Evolutionary conservation across 2,329 filamentous ascomycete genomes (phyloP), one percentile per base, ranked within the genome.

Genomic region (Paracorniculantispora psalliotae): DNA sequence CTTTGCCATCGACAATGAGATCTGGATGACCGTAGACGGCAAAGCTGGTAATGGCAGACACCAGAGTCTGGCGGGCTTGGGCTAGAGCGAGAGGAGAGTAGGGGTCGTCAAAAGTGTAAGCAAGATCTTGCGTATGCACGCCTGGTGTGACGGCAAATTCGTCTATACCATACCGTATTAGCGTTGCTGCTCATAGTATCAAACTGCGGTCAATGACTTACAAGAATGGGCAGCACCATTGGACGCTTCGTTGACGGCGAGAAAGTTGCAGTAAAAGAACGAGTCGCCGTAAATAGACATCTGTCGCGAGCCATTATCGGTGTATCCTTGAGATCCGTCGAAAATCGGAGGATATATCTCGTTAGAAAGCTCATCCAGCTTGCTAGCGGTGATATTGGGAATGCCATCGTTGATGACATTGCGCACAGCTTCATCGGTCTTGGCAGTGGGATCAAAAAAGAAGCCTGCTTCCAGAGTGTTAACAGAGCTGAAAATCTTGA

Each of bases 61-160:
- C 46, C 23, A 48, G 46, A n/a, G 17, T 48, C 46, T 48, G 15
- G 46, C 46, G 46, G 7, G 46, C 46, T 17, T 19, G 25, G 25
- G 25, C 25, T 9, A 28, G 23, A 6, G 46, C 46, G n/a, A 25
- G 25, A 10, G 46, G 46, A 26, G 7, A 46, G 23, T 46, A 46
- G 17, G 21, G 43, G 43, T 46, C 43, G 43, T 46, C 62, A 56
- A 47, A 62, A 61, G 1, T 46, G 21, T 26, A 46, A 12, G 43
- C 43, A 15, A 46, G 23, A 46, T 46, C 43, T 26, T 59, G 57
- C 23, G 43, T 61, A 25, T 62, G 61, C 19, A 62, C 55, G 13
- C 61, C 59, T 12, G 62, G 61, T 19, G 59, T 49, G 28, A 63
- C 49, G 33, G 35, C 46, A 28, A 63, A 62, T 15, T 56, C 46